phyloP scores from a whole-genome alignment of 805 yeast species.

The Pichia nanzhaoensis region DNA sequence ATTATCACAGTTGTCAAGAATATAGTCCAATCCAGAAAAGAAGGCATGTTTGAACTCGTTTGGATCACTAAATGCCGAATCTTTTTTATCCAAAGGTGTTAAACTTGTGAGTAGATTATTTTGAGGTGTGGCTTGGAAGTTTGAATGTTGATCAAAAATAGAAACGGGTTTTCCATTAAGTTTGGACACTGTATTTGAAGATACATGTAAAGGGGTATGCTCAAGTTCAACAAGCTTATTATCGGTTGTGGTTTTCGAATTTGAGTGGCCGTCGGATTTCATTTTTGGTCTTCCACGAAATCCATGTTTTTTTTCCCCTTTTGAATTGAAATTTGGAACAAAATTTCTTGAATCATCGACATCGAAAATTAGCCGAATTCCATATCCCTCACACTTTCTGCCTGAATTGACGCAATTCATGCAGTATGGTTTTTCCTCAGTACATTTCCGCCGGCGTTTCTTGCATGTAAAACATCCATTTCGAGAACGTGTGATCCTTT shows the following conservation, averaged over 20 bases:
- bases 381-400: conserved; percentile 45
- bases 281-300: conserved; percentile 39
- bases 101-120: too few species aligned
- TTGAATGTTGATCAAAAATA: too few species aligned
- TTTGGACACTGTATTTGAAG: too few species aligned
- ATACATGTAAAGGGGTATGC: too few species aligned
- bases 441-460: conserved; percentile 48
- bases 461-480: conserved; percentile 58
- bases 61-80: conserved; percentile 20
- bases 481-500: conserved; percentile 43
- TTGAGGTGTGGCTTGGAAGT: too few species aligned
- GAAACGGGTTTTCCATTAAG: too few species aligned
- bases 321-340: conserved; percentile 15
- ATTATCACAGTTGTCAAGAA: conserved; percentile 18
- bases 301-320: conserved; percentile 35
- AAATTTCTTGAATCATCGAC: conserved; percentile 40
- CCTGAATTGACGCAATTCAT: conserved; percentile 40
- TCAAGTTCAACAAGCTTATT: too few species aligned
- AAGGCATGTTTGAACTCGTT: conserved; percentile 27
- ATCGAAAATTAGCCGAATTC: conserved; percentile 41
- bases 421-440: conserved; percentile 47
- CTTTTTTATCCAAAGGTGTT: background rate
- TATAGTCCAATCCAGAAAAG: conserved; percentile 28
- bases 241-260: too few species aligned
- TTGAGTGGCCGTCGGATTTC: conserved; percentile 1